A percentile compares a stretch with the other conserved stretches of the same genome.
These are phyloP conservation scores for Suillus americanus DNA, from an alignment of 768 basidiomycete genomes.

Conservation along the genomic window DNA sequence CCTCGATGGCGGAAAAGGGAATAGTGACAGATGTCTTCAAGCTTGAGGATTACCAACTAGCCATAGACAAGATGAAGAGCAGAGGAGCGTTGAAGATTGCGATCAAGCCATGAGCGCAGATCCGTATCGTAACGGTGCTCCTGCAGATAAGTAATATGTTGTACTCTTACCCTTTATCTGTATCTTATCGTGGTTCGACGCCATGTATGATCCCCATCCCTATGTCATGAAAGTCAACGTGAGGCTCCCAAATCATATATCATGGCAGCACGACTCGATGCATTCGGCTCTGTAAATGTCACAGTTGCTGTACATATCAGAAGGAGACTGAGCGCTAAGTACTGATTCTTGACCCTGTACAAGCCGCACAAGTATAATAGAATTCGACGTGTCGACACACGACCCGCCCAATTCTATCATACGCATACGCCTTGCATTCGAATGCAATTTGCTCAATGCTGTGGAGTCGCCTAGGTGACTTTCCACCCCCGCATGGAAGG, in stretches of 20 bases:
- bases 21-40: no score
- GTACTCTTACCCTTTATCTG: neutral
- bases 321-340: neutral
- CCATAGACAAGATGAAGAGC: no score
- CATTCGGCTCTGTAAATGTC: neutral
- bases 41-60: no score
- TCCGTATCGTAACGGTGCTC: neutral
- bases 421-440: neutral
- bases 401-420: neutral
- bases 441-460: no score
- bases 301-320: neutral
- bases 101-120: no score
- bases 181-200: neutral
- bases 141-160: neutral
- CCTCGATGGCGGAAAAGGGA: no score
- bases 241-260: neutral
- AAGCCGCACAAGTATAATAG: neutral
- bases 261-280: no score
- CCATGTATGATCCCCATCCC: neutral
- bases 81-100: no score
- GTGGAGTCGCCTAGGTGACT: no score
- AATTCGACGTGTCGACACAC: accelerated
- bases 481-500: no score
- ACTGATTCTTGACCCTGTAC: no score
- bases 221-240: neutral